Evolutionary conservation across 805 yeast species (phyloP).

Genomic region (Pichia paraexigua): DNA sequence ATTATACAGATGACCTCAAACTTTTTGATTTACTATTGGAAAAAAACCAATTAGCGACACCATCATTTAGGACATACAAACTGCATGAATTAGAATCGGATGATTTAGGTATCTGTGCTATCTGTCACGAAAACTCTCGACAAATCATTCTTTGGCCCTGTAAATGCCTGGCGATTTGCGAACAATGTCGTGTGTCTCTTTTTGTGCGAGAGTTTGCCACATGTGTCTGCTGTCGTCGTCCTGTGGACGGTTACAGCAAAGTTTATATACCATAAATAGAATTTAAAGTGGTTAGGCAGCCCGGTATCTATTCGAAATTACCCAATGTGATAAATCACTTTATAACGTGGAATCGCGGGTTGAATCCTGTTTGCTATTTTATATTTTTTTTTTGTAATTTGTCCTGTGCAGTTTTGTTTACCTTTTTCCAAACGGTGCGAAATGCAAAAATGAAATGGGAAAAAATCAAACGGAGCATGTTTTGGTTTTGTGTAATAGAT

Average conservation of each 20-base stretch:
- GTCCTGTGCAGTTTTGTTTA: neutral
- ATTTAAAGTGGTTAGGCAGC: neutral
- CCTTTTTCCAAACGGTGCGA: slow-evolving; percentile 1
- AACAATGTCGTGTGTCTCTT: slow-evolving; percentile 66
- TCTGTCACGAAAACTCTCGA: slow-evolving; percentile 69
- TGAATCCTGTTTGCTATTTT: neutral
- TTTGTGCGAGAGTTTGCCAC: slow-evolving; percentile 65
- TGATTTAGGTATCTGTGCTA: slow-evolving; percentile 53
- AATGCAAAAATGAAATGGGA: slow-evolving; percentile 3
- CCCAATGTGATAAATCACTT: neutral
- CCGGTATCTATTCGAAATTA: neutral
- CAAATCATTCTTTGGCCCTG: slow-evolving; percentile 91
- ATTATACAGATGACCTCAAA: slow-evolving; percentile 19
- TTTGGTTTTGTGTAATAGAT: neutral
- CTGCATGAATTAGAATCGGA: slow-evolving; percentile 26
- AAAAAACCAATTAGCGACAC: slow-evolving; percentile 11
- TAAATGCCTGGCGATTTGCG: slow-evolving; percentile 82
- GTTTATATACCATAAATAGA: slow-evolving; percentile 41
- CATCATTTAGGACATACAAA: neutral
- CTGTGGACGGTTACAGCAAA: slow-evolving; percentile 59
- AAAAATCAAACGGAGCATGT: slow-evolving; percentile 4
- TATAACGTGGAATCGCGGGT: neutral
- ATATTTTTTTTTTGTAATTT: neutral
- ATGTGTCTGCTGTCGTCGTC: slow-evolving; percentile 78
- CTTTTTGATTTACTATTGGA: slow-evolving; percentile 21